These are phyloP conservation scores for Fusarium anguioides DNA, from an alignment of 2,329 filamentous ascomycete species.

Conservation along the genomic window DNA sequence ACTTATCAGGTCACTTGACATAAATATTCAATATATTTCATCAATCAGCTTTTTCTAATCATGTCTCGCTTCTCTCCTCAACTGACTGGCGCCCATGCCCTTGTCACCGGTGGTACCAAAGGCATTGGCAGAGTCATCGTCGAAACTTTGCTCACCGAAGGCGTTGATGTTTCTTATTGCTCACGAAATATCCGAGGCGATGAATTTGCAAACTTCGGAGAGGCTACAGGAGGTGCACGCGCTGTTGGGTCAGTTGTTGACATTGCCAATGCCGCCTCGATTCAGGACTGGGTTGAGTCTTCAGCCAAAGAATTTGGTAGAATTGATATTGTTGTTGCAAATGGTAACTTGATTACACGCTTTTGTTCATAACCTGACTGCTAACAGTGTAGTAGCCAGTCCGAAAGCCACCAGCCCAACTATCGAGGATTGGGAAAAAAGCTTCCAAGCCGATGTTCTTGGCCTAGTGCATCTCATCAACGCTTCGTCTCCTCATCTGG, in stretches of 20 bases:
- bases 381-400: slow-evolving; percentile 5
- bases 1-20: not conserved
- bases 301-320: slow-evolving; percentile 9
- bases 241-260: slow-evolving; percentile 40
- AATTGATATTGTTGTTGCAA: slow-evolving; percentile 13
- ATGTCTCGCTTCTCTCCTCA: slow-evolving; percentile 18
- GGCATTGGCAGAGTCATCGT: slow-evolving; percentile 42
- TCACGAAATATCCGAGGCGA: slow-evolving; percentile 32
- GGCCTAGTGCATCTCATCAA: slow-evolving; percentile 41
- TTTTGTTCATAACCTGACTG: rapidly evolving
- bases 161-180: slow-evolving; percentile 46
- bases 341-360: too few species aligned
- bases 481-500: slow-evolving; percentile 28
- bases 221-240: slow-evolving; percentile 7
- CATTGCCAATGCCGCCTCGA: slow-evolving; percentile 24
- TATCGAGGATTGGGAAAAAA: slow-evolving; percentile 38
- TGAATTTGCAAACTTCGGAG: slow-evolving; percentile 36
- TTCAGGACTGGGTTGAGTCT: slow-evolving; percentile 1
- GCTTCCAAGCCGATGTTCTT: slow-evolving; percentile 42
- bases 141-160: slow-evolving; percentile 36
- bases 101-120: slow-evolving; percentile 32
- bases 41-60: too few species aligned
- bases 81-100: slow-evolving; percentile 2
- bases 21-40: not conserved
- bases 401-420: slow-evolving; percentile 16